phyloP scores from a whole-genome alignment of 164 flowering plant species.

The Stephania cephalantha region DNA sequence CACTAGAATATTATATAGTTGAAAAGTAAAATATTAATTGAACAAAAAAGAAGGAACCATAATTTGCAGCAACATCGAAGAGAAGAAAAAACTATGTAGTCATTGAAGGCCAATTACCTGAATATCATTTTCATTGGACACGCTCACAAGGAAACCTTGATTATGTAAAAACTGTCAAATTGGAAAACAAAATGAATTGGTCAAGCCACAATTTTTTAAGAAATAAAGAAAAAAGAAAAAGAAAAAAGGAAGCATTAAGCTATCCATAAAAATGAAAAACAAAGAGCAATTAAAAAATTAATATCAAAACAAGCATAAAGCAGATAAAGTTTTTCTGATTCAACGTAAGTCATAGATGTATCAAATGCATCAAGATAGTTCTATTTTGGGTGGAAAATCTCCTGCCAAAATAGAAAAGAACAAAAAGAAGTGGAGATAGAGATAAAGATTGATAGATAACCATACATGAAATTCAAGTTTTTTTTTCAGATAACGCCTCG shows the following conservation, averaged over 20 bases:
- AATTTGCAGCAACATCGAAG: neutral
- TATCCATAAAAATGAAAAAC: neutral
- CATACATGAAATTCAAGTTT: no score
- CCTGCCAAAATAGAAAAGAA: no score
- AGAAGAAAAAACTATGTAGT: neutral
- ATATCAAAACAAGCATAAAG: neutral
- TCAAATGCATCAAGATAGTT: no score
- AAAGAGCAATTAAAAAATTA: neutral
- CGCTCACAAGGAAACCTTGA: slow-evolving; percentile 70
- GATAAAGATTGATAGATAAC: no score
- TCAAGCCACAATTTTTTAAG: neutral
- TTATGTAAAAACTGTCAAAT: slow-evolving; percentile 70
- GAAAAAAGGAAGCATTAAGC: neutral
- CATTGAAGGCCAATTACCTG: slow-evolving; percentile 41
- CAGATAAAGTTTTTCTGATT: neutral
- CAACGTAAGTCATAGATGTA: no score
- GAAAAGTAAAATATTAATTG: neutral
- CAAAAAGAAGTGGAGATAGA: no score
- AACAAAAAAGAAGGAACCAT: neutral
- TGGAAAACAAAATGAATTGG: no score
- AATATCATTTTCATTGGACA: slow-evolving; percentile 80
- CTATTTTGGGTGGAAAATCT: no score
- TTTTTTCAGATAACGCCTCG: neutral
- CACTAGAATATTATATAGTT: neutral
- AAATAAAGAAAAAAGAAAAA: neutral